Evolutionary conservation across 2,329 filamentous ascomycete genomes (phyloP).

Genomic region (Botrytis aclada): DNA sequence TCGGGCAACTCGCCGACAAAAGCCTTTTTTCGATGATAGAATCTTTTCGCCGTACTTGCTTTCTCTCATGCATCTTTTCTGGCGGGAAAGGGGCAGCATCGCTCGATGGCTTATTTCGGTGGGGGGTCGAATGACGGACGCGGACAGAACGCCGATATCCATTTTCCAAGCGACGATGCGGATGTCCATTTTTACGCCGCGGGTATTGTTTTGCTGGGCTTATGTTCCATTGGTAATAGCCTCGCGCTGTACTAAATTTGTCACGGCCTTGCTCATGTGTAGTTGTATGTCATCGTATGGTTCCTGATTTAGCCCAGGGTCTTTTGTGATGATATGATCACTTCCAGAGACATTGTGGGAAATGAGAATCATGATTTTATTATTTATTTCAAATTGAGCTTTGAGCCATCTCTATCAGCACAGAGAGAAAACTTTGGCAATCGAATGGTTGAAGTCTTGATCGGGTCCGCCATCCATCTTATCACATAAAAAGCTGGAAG

Average conservation of each 20-base stretch:
- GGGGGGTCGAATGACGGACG: not conserved
- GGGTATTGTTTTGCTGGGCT: not conserved
- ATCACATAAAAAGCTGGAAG: not conserved
- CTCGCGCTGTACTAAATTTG: not conserved
- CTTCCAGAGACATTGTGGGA: not conserved
- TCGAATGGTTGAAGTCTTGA: not conserved
- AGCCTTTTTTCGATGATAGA: not conserved
- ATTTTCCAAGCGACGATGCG: not conserved
- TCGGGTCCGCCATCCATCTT: not conserved
- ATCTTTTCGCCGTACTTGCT: not conserved
- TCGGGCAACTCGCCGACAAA: slow-evolving; percentile 3
- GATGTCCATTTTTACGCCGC: not conserved
- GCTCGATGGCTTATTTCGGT: not conserved
- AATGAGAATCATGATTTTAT: not conserved
- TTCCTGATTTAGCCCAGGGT: not conserved
- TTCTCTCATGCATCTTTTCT: not conserved
- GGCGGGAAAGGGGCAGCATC: not conserved
- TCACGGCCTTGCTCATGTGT: not conserved
- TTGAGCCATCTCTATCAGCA: not conserved
- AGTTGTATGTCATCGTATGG: not conserved
- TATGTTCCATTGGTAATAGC: not conserved
- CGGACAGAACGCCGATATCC: not conserved
- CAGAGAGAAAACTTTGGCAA: not conserved
- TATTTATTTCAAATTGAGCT: not conserved
- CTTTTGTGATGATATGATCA: not conserved